phyloP scores from a whole-genome alignment of 768 basidiomycete species.

The Psilocybe subaeruginosa region DNA sequence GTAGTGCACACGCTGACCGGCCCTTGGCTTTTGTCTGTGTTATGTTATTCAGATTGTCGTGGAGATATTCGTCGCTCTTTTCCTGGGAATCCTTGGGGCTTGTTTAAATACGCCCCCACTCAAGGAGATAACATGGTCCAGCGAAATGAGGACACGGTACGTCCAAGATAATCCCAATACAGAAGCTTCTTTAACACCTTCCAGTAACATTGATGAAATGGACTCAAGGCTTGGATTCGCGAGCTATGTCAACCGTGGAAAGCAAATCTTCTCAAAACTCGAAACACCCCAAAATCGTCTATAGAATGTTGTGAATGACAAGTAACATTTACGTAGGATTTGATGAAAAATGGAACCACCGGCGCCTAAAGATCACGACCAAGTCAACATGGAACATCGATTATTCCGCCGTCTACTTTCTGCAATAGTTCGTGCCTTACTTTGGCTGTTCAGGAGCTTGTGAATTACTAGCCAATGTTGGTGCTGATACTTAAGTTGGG shows the following conservation, averaged over 20 bases:
- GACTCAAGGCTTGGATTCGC: slow-evolving; percentile 68
- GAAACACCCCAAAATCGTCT: background rate
- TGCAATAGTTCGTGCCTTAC: no score
- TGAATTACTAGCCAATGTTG: no score
- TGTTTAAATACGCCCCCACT: slow-evolving; percentile 68
- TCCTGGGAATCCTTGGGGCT: slow-evolving; percentile 75
- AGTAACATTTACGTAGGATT: background rate
- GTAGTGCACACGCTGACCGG: background rate
- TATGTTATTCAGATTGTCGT: slow-evolving; percentile 55
- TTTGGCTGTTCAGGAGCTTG: no score
- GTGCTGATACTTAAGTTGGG: no score
- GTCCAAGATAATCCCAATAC: slow-evolving; percentile 20
- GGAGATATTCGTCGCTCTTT: slow-evolving; percentile 64
- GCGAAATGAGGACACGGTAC: slow-evolving; percentile 85
- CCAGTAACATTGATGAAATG: slow-evolving; percentile 76
- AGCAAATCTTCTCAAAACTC: slow-evolving; percentile 35
- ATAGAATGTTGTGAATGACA: background rate
- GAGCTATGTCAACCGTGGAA: slow-evolving; percentile 64
- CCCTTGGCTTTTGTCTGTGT: background rate
- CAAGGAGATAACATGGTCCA: slow-evolving; percentile 87
- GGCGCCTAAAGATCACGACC: background rate
- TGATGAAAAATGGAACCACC: background rate
- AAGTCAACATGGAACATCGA: background rate
- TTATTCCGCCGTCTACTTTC: no score
- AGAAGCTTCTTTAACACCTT: slow-evolving; percentile 4